Evolutionary conservation across 805 yeast genomes (phyloP).

Genomic region (Blastobotrys chiropterorum): DNA sequence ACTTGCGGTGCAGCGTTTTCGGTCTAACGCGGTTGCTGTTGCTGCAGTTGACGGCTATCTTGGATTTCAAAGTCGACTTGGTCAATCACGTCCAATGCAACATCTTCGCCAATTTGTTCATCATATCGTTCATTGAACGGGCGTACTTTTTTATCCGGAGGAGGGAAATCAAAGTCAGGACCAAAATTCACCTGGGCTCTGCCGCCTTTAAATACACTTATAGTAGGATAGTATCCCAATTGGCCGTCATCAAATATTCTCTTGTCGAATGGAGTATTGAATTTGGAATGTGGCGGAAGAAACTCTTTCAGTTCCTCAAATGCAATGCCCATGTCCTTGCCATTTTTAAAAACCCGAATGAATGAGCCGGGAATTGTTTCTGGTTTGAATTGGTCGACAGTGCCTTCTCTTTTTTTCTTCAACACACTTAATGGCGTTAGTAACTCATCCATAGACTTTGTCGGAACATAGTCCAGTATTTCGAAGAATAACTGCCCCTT

Average conservation of each 20-base stretch:
- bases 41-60: slow-evolving; percentile 7
- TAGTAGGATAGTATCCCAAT: slow-evolving; percentile 87
- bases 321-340: slow-evolving; percentile 56
- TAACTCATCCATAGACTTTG: slow-evolving; percentile 66
- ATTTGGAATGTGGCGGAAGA: slow-evolving; percentile 66
- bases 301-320: slow-evolving; percentile 67
- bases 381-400: slow-evolving; percentile 16
- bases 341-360: slow-evolving; percentile 72
- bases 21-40: no score
- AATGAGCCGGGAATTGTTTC: slow-evolving; percentile 38
- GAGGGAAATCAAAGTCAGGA: slow-evolving; percentile 46
- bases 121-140: slow-evolving; percentile 56
- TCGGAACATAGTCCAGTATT: slow-evolving; percentile 68
- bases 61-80: slow-evolving; percentile 53
- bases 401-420: slow-evolving; percentile 12
- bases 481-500: slow-evolving; percentile 76
- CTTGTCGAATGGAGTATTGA: slow-evolving; percentile 12
- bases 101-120: slow-evolving; percentile 71
- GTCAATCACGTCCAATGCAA: slow-evolving; percentile 77
- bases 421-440: slow-evolving; percentile 33
- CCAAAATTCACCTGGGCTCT: slow-evolving; percentile 65
- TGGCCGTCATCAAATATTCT: slow-evolving; percentile 62
- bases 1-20: neutral
- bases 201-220: slow-evolving; percentile 78
- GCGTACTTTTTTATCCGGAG: slow-evolving; percentile 33